Evolutionary conservation across 805 yeast genomes (phyloP), one percentile per base, ranked within the genome.

Genomic region (Alloascoidea africana): DNA sequence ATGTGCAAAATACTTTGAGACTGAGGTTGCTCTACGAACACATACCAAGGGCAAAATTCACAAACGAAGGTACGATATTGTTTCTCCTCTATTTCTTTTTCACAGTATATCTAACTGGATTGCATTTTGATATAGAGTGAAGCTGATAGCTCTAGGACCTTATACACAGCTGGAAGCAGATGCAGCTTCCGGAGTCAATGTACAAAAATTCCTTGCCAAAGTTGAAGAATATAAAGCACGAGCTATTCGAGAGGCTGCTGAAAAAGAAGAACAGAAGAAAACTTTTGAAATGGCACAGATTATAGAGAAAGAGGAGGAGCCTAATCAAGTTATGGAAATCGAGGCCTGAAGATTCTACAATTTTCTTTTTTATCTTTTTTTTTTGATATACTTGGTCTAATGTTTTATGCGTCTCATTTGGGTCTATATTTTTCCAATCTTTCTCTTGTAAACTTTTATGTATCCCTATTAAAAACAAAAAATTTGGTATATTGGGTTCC

Each of bases 1-100:
- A 45, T 91, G 99, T 65, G 93, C 94, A 36, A 82, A 79, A 54
- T 85, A 91, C 58, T 85, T 75, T 51, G 96, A 87, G 54, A 76
- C 77, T 40, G 85, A 80, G 34, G 55, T 59, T 19, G 80, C 94
- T 4, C 64, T 83, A 39, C 73, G 72, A 42, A 66, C 76, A 11
- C 99, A 91, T 60, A 59, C 68, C 44, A 72, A 73, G 47, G 66
- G 80, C 3, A 87, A 86, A 51, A 68, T 76, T 4, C 99, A 91
- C 59, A 87, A 81, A 56, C 72, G 97, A 57, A 67, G 52, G 39
- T 43, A 27, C 17, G 37, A 13, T 14, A 14, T 6, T 8, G 38
- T n/a, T n/a, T n/a, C n/a, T n/a, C n/a, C n/a, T n/a, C n/a, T 32
- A n/a, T 8, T 14, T 33, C 8, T n/a, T 16, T 8, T 17, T 8